These are phyloP conservation scores for Ilex asprella DNA, from an alignment of 257 asterid species.

Conservation along the genomic window DNA sequence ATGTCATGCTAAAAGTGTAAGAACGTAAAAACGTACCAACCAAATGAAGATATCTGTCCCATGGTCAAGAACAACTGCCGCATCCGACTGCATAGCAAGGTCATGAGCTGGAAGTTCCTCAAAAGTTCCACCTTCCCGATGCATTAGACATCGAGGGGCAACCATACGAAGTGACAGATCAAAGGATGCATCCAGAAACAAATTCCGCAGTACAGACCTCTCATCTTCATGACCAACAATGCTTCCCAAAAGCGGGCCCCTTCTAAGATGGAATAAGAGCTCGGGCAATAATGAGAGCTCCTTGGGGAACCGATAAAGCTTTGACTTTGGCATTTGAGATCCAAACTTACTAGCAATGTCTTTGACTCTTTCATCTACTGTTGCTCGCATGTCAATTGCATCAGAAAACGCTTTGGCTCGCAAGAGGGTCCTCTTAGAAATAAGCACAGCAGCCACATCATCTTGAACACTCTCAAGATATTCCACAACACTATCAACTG, in stretches of 20 bases:
- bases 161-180: conserved; percentile 93
- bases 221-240: conserved; percentile 92
- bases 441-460: conserved; percentile 88
- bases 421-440: conserved; percentile 73
- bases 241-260: conserved; percentile 89
- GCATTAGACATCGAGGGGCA: conserved; percentile 98
- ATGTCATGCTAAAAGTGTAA: too few species aligned
- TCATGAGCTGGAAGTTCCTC: conserved; percentile 95
- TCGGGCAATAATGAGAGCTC: conserved; percentile 79
- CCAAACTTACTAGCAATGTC: conserved; percentile 78
- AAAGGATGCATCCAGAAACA: conserved; percentile 84
- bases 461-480: conserved; percentile 87
- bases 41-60: conserved; percentile 98
- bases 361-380: conserved; percentile 82
- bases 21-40: conserved; percentile 49
- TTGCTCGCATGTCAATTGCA: conserved; percentile 65
- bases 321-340: conserved; percentile 73
- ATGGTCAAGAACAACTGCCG: conserved; percentile 97
- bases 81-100: conserved; percentile 98
- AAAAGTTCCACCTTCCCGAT: conserved; percentile 93
- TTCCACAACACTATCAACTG: conserved; percentile 76
- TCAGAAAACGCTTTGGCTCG: conserved; percentile 58
- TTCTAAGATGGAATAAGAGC: conserved; percentile 76
- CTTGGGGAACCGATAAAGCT: conserved; percentile 73
- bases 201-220: conserved; percentile 72